Conservation (phyloP, 2,329 filamentous ascomycete genomes). For the Fusarium sp. region DNA sequence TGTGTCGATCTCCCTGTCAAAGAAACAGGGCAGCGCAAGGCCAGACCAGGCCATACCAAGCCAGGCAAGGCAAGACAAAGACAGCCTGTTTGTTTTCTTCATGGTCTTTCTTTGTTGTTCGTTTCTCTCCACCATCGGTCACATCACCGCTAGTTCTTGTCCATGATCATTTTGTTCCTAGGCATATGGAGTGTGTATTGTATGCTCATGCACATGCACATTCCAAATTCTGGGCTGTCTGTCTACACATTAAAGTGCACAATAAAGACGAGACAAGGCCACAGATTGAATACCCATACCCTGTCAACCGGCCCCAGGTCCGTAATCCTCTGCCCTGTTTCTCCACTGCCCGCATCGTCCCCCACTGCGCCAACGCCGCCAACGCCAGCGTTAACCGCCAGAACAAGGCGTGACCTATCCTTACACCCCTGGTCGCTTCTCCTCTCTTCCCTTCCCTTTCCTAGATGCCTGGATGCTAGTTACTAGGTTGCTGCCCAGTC, state of each 20-base stretch:
- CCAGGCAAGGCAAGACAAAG: too few relatives aligned
- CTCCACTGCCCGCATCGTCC: conserved; percentile 43
- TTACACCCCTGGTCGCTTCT: conserved; percentile 25
- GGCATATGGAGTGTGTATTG: neutral
- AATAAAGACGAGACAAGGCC: conserved; percentile 6
- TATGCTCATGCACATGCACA: conserved; percentile 6
- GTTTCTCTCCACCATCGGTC: conserved; percentile 21
- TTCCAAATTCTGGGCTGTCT: neutral
- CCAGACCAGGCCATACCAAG: too few relatives aligned
- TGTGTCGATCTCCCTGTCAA: conserved; percentile 23
- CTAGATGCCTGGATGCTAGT: conserved; percentile 10
- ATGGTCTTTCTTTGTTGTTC: conserved; percentile 16
- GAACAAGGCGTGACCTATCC: conserved; percentile 37
- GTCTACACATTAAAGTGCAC: conserved; percentile 21
- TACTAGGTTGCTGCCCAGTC: conserved; percentile 30
- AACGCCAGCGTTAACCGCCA: conserved; percentile 35
- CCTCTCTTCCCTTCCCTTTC: too few relatives aligned
- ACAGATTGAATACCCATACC: conserved; percentile 21
- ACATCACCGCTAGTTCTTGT: conserved; percentile 16
- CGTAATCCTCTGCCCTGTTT: conserved; percentile 36
- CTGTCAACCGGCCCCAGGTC: conserved; percentile 33
- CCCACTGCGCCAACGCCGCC: conserved; percentile 23
- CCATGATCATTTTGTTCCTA: neutral
- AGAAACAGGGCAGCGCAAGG: conserved; percentile 20
- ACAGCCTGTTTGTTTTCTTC: neutral